Evolutionary conservation across 1,284 basidiomycete species (phyloP).

Genomic region (Phellopilus nigrolimitatus): DNA sequence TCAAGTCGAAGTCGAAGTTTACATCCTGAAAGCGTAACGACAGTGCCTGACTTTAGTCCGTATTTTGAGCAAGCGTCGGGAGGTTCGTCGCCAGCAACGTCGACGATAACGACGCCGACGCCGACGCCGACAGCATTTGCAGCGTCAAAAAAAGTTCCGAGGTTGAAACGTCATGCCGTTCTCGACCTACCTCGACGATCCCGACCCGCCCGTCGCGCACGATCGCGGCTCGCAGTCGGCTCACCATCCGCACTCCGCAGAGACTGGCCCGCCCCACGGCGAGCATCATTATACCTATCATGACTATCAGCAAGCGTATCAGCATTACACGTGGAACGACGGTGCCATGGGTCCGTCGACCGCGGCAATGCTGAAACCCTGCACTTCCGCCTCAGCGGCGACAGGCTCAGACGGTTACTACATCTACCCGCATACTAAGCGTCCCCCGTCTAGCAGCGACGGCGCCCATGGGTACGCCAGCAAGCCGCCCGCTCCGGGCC

Average conservation of each 20-base stretch:
- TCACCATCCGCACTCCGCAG: neutral
- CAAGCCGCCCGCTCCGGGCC: neutral
- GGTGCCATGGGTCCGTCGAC: too few relatives aligned
- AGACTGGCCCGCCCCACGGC: too few relatives aligned
- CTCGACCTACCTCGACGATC: conserved; percentile 10
- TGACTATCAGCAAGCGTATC: neutral
- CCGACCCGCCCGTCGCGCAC: neutral
- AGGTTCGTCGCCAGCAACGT: too few relatives aligned
- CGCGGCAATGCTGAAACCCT: too few relatives aligned
- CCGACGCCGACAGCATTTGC: too few relatives aligned
- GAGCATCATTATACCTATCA: neutral
- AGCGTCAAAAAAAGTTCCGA: neutral
- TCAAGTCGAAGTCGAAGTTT: too few relatives aligned
- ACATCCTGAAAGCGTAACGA: too few relatives aligned
- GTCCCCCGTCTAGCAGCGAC: too few relatives aligned
- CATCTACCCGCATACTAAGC: neutral
- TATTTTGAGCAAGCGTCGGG: too few relatives aligned
- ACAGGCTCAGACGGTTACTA: neutral
- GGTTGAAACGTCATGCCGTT: conserved; percentile 2
- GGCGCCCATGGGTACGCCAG: neutral
- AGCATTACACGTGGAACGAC: too few relatives aligned
- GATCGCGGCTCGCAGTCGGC: neutral
- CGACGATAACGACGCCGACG: too few relatives aligned
- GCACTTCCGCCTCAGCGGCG: neutral
- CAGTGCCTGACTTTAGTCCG: too few relatives aligned